Conservation (phyloP, 257 asterid genomes). For the Anisodus acutangulus region DNA sequence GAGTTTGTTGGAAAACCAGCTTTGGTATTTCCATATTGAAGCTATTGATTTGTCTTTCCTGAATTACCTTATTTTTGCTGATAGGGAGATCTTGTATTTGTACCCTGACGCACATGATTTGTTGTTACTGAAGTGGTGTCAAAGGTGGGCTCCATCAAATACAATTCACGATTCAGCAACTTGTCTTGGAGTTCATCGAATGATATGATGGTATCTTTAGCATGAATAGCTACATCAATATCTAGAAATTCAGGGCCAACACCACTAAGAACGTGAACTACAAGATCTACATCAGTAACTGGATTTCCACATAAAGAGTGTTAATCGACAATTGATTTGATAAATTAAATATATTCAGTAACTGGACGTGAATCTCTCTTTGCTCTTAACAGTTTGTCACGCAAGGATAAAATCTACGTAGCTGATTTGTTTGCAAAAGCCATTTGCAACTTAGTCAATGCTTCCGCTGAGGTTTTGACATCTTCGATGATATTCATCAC, state of each 20-base stretch:
- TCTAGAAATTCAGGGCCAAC: neutral
- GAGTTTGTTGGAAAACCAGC: neutral
- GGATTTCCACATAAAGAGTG: neutral
- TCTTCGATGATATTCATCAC: neutral
- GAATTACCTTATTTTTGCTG: too few species aligned
- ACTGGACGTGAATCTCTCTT: neutral
- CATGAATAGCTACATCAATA: neutral
- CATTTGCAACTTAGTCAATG: neutral
- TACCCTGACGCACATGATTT: neutral
- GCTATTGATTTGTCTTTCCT: neutral
- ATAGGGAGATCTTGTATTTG: neutral
- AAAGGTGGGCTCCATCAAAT: neutral
- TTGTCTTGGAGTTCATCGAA: neutral
- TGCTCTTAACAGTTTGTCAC: neutral
- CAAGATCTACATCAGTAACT: neutral
- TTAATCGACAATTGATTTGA: neutral
- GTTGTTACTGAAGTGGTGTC: neutral
- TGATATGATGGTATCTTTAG: neutral
- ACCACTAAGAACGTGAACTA: neutral
- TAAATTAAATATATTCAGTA: neutral
- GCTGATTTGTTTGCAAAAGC: neutral
- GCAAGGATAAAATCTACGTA: neutral
- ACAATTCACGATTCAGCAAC: neutral
- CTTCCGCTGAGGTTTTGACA: neutral
- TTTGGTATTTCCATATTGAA: neutral